phyloP scores from a whole-genome alignment of 495 filamentous ascomycete species.

The Baudoinia panamericana region DNA sequence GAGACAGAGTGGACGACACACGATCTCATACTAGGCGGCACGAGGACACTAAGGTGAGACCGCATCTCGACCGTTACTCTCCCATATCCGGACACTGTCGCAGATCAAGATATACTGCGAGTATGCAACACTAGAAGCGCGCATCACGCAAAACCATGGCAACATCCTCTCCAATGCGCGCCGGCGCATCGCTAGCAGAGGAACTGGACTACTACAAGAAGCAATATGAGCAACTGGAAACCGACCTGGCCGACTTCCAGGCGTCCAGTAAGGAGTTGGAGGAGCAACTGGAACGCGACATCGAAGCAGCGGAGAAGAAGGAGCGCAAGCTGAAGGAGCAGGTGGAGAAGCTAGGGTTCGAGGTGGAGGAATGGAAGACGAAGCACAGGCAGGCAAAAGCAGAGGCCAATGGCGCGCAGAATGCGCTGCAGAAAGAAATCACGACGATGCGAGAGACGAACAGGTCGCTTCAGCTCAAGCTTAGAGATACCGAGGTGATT shows the following conservation, averaged over 20 bases:
- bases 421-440: constrained; percentile 85
- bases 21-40: too few species aligned
- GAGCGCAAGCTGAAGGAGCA: constrained; percentile 77
- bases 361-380: constrained; percentile 97
- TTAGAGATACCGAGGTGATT: constrained; percentile 90
- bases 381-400: constrained; percentile 93
- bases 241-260: constrained; percentile 89
- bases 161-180: constrained; percentile 27
- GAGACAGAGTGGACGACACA: too few species aligned
- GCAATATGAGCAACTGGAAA: constrained; percentile 86
- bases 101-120: not conserved
- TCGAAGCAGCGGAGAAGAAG: constrained; percentile 87
- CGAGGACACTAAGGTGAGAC: too few species aligned
- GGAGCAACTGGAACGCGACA: constrained; percentile 87
- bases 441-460: constrained; percentile 76
- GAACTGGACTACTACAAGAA: constrained; percentile 84
- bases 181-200: constrained; percentile 39
- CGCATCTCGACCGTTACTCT: too few species aligned
- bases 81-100: too few species aligned
- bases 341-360: constrained; percentile 67
- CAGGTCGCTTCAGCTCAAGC: constrained; percentile 61
- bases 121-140: constrained; percentile 19
- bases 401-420: constrained; percentile 72
- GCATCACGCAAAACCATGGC: constrained; percentile 5
- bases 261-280: constrained; percentile 87